A percentile compares a stretch with the other conserved stretches of the same genome.
Conservation (phyloP, 75 land plant species). For the Chamaecyparis obtusa region DNA sequence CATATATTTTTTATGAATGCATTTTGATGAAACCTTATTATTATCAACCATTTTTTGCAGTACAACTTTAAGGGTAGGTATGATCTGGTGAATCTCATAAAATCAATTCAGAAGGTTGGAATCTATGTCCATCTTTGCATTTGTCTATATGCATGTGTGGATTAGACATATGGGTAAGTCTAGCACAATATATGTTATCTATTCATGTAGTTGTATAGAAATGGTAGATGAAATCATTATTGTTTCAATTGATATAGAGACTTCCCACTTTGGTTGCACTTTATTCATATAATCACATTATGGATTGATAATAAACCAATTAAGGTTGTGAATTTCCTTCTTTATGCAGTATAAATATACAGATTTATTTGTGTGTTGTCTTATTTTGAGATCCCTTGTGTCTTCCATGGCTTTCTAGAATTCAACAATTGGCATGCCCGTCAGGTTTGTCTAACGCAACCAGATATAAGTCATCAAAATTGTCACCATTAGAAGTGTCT, state of each 20-base stretch:
- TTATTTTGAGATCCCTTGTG: conserved; percentile 24
- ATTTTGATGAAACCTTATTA: background rate
- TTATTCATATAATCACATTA: conserved; percentile 60
- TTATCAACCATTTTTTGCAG: conserved; percentile 11
- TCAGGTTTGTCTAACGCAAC: too few species aligned
- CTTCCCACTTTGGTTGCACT: conserved; percentile 69
- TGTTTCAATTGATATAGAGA: conserved; percentile 30
- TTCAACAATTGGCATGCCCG: too few species aligned
- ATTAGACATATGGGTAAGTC: conserved; percentile 83
- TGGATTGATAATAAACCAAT: conserved; percentile 74
- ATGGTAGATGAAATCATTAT: background rate
- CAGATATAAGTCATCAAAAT: too few species aligned
- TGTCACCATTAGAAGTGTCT: too few species aligned
- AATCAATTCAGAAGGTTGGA: conserved; percentile 52
- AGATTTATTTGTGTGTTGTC: background rate
- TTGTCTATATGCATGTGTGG: conserved; percentile 86
- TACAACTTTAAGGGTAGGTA: conserved; percentile 47
- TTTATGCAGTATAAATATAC: background rate
- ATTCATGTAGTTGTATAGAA: background rate
- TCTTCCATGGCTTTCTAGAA: too few species aligned
- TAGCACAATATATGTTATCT: background rate
- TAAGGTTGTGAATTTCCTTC: conserved; percentile 35
- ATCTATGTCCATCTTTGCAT: conserved; percentile 68
- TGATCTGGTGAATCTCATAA: conserved; percentile 58
- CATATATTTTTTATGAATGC: background rate